These are phyloP conservation scores for Alternaria sp. DNA, from an alignment of 2,329 filamentous ascomycete genomes.

Conservation along the genomic window DNA sequence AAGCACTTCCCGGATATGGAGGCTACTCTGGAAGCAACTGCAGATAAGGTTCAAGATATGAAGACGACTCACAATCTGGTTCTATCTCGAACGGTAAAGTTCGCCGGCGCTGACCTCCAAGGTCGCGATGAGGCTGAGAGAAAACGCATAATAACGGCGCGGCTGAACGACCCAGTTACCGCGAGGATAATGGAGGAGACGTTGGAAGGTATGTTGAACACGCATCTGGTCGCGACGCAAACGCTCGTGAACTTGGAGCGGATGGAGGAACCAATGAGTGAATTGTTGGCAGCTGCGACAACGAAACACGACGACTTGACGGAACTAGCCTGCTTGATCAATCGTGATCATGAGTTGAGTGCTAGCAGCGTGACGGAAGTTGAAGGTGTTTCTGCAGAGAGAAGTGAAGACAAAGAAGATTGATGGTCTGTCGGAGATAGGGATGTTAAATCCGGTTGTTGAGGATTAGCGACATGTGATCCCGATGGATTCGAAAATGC, in stretches of 20 bases:
- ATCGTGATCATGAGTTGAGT: not conserved
- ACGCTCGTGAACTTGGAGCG: slow-evolving; percentile 11
- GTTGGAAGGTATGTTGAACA: slow-evolving; percentile 7
- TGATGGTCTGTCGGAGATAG: not conserved
- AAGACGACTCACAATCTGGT: slow-evolving; percentile 4
- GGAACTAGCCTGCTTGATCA: not conserved
- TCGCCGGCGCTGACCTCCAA: slow-evolving; percentile 20
- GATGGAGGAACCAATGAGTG: slow-evolving; percentile 17
- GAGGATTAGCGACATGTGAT: not conserved
- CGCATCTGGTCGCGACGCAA: slow-evolving; percentile 10
- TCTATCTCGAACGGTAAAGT: slow-evolving; percentile 16
- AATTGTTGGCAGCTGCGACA: slow-evolving; percentile 14
- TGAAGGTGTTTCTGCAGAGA: not conserved
- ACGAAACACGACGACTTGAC: slow-evolving; percentile 17
- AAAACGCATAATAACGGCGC: slow-evolving; percentile 5
- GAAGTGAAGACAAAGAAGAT: not conserved
- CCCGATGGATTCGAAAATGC: not conserved
- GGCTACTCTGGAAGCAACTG: not conserved
- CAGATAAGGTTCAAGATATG: slow-evolving; percentile 12
- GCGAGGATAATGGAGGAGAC: slow-evolving; percentile 24
- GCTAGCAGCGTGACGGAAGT: not conserved
- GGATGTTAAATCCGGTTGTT: not conserved
- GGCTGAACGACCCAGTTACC: slow-evolving; percentile 21
- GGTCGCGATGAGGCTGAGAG: slow-evolving; percentile 9
- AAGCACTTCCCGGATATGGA: slow-evolving; percentile 7